Evolutionary conservation across 306 rosid genomes (phyloP).

Genomic region (Gastrolobium bilobum): DNA sequence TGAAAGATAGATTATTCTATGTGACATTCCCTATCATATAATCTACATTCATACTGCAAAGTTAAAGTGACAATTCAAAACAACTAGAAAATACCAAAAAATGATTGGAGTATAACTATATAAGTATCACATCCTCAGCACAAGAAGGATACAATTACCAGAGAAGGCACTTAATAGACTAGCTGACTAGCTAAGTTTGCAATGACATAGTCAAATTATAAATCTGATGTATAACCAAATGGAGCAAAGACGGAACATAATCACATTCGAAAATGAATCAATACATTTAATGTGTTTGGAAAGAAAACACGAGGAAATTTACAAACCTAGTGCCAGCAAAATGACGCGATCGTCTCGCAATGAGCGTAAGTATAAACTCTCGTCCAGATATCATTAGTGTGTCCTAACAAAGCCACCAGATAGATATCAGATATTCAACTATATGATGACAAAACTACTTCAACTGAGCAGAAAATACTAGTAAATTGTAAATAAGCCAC

Average conservation of each 20-base stretch:
- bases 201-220: slow-evolving; percentile 23
- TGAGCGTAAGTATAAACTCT: slow-evolving; percentile 80
- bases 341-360: slow-evolving; percentile 98
- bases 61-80: slow-evolving; percentile 31
- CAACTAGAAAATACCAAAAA: slow-evolving; percentile 17
- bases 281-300: slow-evolving; percentile 6
- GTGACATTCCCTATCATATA: slow-evolving; percentile 5
- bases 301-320: slow-evolving; percentile 33
- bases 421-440: slow-evolving; percentile 36
- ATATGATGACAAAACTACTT: slow-evolving; percentile 32
- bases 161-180: slow-evolving; percentile 6
- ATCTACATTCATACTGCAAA: slow-evolving; percentile 30
- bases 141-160: slow-evolving; percentile 6
- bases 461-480: slow-evolving; percentile 38
- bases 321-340: slow-evolving; percentile 97
- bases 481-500: background rate
- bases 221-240: slow-evolving; percentile 36
- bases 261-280: slow-evolving; percentile 34
- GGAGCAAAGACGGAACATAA: background rate
- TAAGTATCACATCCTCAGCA: slow-evolving; percentile 24
- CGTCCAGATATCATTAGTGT: slow-evolving; percentile 71
- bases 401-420: slow-evolving; percentile 62
- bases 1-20: slow-evolving; percentile 29
- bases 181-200: slow-evolving; percentile 30
- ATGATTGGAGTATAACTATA: background rate